phyloP scores from a whole-genome alignment of 2,329 filamentous ascomycete species.

The Diaporthe sp. region DNA sequence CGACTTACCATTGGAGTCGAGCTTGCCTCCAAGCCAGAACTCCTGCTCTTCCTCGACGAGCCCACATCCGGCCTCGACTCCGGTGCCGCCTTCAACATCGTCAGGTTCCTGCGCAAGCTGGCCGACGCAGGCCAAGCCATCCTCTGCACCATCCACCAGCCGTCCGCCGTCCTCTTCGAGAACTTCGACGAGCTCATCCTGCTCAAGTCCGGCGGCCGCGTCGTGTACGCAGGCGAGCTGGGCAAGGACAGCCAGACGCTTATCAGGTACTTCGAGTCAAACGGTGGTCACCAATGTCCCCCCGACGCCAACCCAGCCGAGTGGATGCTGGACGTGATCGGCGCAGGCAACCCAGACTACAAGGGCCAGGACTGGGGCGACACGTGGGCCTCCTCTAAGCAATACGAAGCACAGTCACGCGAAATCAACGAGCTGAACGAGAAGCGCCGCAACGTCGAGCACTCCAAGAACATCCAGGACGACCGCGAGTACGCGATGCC shows the following conservation, averaged over 20 bases:
- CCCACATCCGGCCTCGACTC: conserved; percentile 82
- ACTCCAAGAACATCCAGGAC: conserved; percentile 56
- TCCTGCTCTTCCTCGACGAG: conserved; percentile 82
- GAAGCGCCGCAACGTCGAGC: conserved; percentile 58
- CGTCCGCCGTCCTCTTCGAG: conserved; percentile 57
- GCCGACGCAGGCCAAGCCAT: conserved; percentile 60
- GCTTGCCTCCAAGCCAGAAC: conserved; percentile 77
- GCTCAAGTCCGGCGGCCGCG: conserved; percentile 66
- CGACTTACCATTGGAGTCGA: conserved; percentile 83
- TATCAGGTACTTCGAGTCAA: conserved; percentile 69
- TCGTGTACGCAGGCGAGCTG: conserved; percentile 70
- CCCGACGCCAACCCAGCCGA: conserved; percentile 73
- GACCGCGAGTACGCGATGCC: conserved; percentile 76
- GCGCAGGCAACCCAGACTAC: conserved; percentile 62
- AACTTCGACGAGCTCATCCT: conserved; percentile 68
- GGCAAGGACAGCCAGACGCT: conserved; percentile 63
- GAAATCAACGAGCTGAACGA: conserved; percentile 49
- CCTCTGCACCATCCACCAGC: conserved; percentile 62
- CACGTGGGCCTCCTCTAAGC: conserved; percentile 53
- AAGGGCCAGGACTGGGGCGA: conserved; percentile 53
- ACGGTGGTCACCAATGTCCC: conserved; percentile 63
- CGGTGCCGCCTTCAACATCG: conserved; percentile 81
- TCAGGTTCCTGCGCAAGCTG: conserved; percentile 76
- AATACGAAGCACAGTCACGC: conserved; percentile 49
- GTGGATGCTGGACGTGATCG: conserved; percentile 68